phyloP scores from a whole-genome alignment of 2,329 filamentous ascomycete genomes.

The Fusarium verrucosum region DNA sequence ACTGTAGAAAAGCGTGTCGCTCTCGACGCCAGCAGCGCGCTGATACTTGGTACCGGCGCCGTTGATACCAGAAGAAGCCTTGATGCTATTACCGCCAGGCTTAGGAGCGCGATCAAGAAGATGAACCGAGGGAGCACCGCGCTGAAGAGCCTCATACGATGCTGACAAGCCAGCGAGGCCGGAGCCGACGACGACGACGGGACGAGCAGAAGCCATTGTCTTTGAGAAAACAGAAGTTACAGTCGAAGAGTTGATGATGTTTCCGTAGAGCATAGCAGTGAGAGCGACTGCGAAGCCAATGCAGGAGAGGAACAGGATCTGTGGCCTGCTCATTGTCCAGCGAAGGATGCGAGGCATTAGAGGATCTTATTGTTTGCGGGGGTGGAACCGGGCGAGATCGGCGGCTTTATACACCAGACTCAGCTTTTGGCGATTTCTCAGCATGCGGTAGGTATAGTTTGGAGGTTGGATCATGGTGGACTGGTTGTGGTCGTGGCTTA shows the following conservation, averaged over 20 bases:
- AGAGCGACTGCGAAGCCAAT: conserved; percentile 43
- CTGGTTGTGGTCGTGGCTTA: conserved; percentile 31
- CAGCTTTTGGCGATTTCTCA: neutral
- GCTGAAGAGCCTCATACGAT: conserved; percentile 63
- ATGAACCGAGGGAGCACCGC: conserved; percentile 59
- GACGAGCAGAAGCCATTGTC: conserved; percentile 42
- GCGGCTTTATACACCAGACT: conserved; percentile 34
- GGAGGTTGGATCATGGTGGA: conserved; percentile 32
- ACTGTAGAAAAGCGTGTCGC: conserved; percentile 57
- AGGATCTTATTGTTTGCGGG: conserved; percentile 10
- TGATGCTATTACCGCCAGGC: conserved; percentile 72
- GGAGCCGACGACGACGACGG: conserved; percentile 70
- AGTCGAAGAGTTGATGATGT: conserved; percentile 31
- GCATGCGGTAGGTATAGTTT: neutral
- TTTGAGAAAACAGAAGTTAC: conserved; percentile 41
- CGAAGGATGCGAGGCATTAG: conserved; percentile 45
- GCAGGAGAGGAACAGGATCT: conserved; percentile 42
- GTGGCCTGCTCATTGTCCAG: conserved; percentile 44
- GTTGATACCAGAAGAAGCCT: conserved; percentile 73
- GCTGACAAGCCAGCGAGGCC: conserved; percentile 71
- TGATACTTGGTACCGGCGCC: conserved; percentile 69
- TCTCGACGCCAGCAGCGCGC: conserved; percentile 46
- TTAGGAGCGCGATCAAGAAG: conserved; percentile 68
- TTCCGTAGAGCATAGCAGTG: conserved; percentile 46
- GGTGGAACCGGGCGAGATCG: conserved; percentile 32